Conservation (phyloP, 2,329 filamentous ascomycete genomes). For the Cladosporium sp. region DNA sequence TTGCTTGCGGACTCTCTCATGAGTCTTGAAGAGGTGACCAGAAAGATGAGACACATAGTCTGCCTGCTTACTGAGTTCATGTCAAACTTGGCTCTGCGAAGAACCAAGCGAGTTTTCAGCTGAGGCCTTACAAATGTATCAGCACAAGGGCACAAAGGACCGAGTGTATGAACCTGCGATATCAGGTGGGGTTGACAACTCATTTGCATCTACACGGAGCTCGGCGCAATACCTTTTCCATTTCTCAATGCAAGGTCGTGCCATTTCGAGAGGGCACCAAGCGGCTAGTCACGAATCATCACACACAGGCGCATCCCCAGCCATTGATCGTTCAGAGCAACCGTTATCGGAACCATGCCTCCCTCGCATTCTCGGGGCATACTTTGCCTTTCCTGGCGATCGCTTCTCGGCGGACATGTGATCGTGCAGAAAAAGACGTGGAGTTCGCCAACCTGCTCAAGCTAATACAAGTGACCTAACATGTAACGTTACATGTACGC, state of each 20-base stretch:
- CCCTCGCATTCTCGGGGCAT: not conserved
- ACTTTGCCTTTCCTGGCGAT: not conserved
- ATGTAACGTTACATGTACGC: not conserved
- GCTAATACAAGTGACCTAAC: not conserved
- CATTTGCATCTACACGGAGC: not conserved
- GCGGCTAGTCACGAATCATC: not conserved
- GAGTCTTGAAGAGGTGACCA: not conserved
- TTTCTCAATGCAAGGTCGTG: not conserved
- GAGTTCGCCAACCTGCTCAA: not conserved
- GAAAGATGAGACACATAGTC: not conserved
- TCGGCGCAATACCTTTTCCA: not conserved
- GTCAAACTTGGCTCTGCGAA: not conserved
- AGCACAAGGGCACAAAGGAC: not conserved
- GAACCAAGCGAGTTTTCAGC: not conserved
- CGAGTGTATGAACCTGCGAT: not conserved
- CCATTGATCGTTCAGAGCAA: not conserved
- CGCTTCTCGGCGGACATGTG: not conserved
- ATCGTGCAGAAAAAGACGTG: not conserved
- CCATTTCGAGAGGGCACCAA: not conserved
- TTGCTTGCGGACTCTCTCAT: not conserved
- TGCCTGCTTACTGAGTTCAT: not conserved
- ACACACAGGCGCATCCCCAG: not conserved
- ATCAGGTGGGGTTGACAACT: not conserved
- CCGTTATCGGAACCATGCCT: not conserved
- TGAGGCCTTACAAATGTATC: not conserved